Base-by-base conservation (phyloP, 2,329 filamentous ascomycete genomes). In the Fusarium sp. region DNA sequence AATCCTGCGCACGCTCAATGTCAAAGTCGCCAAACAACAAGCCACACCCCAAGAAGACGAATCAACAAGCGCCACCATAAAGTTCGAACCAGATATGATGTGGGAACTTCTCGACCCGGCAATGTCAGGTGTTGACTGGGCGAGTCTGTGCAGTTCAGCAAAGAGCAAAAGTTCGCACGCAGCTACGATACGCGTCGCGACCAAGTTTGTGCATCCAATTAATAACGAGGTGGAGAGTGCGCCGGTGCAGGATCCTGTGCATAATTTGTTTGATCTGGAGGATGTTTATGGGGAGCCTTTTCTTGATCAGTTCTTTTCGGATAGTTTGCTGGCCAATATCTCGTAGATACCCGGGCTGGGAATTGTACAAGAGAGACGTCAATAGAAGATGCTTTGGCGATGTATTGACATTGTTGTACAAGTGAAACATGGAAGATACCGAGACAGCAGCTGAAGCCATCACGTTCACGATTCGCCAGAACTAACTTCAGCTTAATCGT, bases 191-290 rank as follows among this genome's bases (percentile, higher is more conserved):
- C 66, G 69, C 1, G 72, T 74, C 0, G 72, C 72, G 5, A 74
- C 72, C 0, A 74, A 72, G 5, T 73, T 74, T 25, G 57, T 74
- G n/a, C 72, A 74, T 14, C 72, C 72, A 0, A 46, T 74, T 2
- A 54, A 54, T 2, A 70, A 57, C 1, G 28, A 65, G 7, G 57
- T 56, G 4, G 54, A 59, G 12, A 53, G 57, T 8, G 28, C 28
- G 4, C 41, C 42, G 18, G 28, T 14, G 1, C 45, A 49, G 0
- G 47, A 32, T 13, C 23, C n/a, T 0, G 20, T 42, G 5, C 59
- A 72, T 16, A 63, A 59, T 34, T 16, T 66, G 2, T 69, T 69
- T 20, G 67, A 73, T 34, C 20, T 70, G 43, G 68, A 42, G 42
- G 69, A 55, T 65, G 55, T 59, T 3, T 72, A 63, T 10, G 63